Percentiles rank a stretch among this genome's conserved stretches.
Evolutionary conservation across 805 yeast species (phyloP).

Genomic region (Yarrowia sp.): DNA sequence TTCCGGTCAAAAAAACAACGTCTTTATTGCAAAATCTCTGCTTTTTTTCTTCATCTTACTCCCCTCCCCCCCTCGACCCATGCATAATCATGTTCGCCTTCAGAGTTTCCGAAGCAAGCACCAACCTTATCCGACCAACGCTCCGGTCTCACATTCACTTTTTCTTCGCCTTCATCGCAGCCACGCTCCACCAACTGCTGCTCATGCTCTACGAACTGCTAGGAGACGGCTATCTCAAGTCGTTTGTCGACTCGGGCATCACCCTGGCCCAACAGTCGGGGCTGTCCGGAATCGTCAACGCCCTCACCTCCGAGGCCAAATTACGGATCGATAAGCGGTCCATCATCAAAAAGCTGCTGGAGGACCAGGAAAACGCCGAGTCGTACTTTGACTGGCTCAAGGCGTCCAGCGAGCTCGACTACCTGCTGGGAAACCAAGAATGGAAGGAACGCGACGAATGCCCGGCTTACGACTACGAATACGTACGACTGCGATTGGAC

Average conservation of each 20-base stretch:
- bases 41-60: no score
- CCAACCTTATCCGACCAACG: conserved; percentile 22
- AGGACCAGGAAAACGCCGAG: conserved; percentile 42
- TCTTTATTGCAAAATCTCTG: no score
- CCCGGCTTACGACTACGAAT: conserved; percentile 73
- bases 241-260: conserved; percentile 30
- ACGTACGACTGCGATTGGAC: conserved; percentile 59
- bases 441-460: conserved; percentile 75
- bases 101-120: conserved; percentile 30
- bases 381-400: conserved; percentile 68
- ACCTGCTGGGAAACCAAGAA: conserved; percentile 62
- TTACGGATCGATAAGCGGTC: conserved; percentile 30
- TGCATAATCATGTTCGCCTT: conserved; percentile 37
- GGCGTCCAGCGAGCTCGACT: conserved; percentile 68
- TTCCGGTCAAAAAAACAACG: neutral
- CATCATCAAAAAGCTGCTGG: conserved; percentile 36
- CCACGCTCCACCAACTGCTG: conserved; percentile 15
- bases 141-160: neutral
- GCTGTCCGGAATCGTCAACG: conserved; percentile 9
- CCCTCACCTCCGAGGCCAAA: conserved; percentile 31
- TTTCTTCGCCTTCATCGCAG: conserved; percentile 11
- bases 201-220: conserved; percentile 35
- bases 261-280: conserved; percentile 34
- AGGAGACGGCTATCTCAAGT: conserved; percentile 33
- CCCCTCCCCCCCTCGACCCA: neutral